Evolutionary conservation across 371 early-diverging fungal species (phyloP), one percentile per base, ranked within the genome.

Genomic region (Mortierella polycephala): DNA sequence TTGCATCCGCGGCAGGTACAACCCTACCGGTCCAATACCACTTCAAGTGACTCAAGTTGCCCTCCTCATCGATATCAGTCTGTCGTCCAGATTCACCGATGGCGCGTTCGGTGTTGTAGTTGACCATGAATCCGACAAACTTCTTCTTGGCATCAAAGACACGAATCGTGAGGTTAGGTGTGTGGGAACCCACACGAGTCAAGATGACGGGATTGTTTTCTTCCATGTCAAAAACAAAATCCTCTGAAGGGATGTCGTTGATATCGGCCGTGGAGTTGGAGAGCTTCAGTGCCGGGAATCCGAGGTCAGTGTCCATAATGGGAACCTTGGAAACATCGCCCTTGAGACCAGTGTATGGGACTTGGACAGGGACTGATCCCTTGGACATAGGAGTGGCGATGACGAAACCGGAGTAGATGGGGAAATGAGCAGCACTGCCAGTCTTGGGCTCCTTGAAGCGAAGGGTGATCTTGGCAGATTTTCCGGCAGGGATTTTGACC

Each of bases 301-400:
- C 57, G 14, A 20, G 14, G 16, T 37, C 9, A 9, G 59, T 64
- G 39, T 67, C 84, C 52, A 87, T 81, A 2, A 85, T 83, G 2
- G 85, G 87, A 1, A 87, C 60, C 16, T 81, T 64, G n/a, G 57
- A 37, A 11, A 85, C 56, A 40, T 84, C 67, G 1, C 89, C 88
- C 45, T 73, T 68, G 13, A 87, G 54, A 14, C 88, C 90, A 39
- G 84, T 58, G 60, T 87, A 89, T 4, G 90, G 90, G 5, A 88
- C 69, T 37, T 81, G 80, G 21, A 83, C 67, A 1, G 71, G 18
- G 8, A 51, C 47, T n/a, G 62, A 44, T 5, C 64, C 46, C 46
- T 65, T 62, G 51, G 68, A 57, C 0, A 55, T 57, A 4, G 83
- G 63, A 20, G 60, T 68, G 57, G 65, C 64, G 64, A 60, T 37